These are phyloP conservation scores for Penicillium rolfsii DNA, from an alignment of 2,329 filamentous ascomycete genomes.

Conservation along the genomic window DNA sequence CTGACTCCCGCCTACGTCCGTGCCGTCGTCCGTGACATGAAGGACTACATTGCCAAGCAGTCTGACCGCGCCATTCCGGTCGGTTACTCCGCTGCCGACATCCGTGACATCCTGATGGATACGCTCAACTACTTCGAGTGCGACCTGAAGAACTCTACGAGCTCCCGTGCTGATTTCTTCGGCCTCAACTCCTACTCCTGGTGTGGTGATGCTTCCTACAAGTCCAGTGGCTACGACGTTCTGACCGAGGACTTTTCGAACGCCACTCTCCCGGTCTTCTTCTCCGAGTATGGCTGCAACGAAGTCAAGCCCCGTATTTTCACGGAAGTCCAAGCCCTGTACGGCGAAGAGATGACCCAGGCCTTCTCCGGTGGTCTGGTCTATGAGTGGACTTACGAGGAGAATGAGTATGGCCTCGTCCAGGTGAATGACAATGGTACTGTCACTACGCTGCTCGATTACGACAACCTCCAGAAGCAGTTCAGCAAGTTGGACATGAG, in stretches of 20 bases:
- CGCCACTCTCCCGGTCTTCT: constrained; percentile 65
- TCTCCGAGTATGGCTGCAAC: constrained; percentile 70
- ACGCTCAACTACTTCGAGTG: constrained; percentile 66
- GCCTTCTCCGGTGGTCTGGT: constrained; percentile 62
- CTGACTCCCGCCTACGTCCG: constrained; percentile 62
- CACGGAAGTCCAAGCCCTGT: constrained; percentile 63
- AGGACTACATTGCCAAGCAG: constrained; percentile 67
- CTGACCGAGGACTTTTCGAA: constrained; percentile 63
- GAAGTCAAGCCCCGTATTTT: constrained; percentile 60
- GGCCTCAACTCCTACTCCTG: constrained; percentile 71
- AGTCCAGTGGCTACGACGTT: constrained; percentile 58
- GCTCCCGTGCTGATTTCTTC: constrained; percentile 65
- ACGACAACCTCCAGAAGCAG: constrained; percentile 73
- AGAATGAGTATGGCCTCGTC: constrained; percentile 61
- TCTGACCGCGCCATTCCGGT: constrained; percentile 63
- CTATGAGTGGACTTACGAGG: constrained; percentile 55
- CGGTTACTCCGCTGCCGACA: constrained; percentile 70
- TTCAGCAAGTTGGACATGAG: constrained; percentile 74
- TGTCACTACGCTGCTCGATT: constrained; percentile 65
- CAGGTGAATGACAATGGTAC: constrained; percentile 61
- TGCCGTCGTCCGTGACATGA: constrained; percentile 68
- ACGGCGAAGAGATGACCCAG: constrained; percentile 61
- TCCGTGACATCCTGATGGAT: constrained; percentile 62
- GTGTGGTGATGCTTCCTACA: constrained; percentile 63
- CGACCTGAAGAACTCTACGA: constrained; percentile 52